phyloP scores from a whole-genome alignment of 2,329 filamentous ascomycete genomes.

The Clarireedia sp. region DNA sequence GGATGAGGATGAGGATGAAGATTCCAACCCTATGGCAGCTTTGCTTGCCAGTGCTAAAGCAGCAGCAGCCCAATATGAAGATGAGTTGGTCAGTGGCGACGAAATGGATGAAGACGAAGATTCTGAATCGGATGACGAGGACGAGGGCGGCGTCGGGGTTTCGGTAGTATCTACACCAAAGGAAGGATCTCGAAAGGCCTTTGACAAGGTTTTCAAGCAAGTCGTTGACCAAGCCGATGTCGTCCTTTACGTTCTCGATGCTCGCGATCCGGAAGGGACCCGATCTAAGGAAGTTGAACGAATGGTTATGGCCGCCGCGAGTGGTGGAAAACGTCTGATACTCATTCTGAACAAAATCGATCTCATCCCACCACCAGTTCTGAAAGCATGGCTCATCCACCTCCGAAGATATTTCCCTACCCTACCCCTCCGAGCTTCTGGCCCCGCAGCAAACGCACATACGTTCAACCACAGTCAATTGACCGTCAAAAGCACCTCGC shows the following conservation, averaged over 20 bases:
- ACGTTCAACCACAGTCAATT: conserved; percentile 89
- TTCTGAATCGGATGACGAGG: conserved; percentile 37
- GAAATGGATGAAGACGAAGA: conserved; percentile 50
- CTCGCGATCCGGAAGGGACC: conserved; percentile 83
- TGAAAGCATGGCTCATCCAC: conserved; percentile 78
- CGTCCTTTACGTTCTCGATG: conserved; percentile 86
- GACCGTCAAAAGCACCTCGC: conserved; percentile 77
- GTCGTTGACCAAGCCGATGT: conserved; percentile 86
- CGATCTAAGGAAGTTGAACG: conserved; percentile 86
- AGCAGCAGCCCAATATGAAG: conserved; percentile 67
- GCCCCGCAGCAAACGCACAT: conserved; percentile 74
- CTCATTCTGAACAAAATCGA: conserved; percentile 95
- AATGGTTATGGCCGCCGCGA: conserved; percentile 80
- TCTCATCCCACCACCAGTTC: conserved; percentile 70
- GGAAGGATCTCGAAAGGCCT: conserved; percentile 72
- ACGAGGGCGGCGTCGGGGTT: conserved; percentile 42
- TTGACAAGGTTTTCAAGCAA: conserved; percentile 93
- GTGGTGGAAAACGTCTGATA: conserved; percentile 78
- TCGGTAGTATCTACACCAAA: conserved; percentile 42
- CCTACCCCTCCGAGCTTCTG: conserved; percentile 77
- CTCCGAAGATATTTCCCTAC: conserved; percentile 87
- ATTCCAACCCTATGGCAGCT: conserved; percentile 87
- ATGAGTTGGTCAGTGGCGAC: conserved; percentile 34
- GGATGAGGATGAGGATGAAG: conserved; percentile 52
- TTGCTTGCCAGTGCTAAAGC: conserved; percentile 75